Evolutionary conservation across 2,329 filamentous ascomycete species (phyloP), one percentile per base, ranked within the genome.

Genomic region (Penicillium sp.): DNA sequence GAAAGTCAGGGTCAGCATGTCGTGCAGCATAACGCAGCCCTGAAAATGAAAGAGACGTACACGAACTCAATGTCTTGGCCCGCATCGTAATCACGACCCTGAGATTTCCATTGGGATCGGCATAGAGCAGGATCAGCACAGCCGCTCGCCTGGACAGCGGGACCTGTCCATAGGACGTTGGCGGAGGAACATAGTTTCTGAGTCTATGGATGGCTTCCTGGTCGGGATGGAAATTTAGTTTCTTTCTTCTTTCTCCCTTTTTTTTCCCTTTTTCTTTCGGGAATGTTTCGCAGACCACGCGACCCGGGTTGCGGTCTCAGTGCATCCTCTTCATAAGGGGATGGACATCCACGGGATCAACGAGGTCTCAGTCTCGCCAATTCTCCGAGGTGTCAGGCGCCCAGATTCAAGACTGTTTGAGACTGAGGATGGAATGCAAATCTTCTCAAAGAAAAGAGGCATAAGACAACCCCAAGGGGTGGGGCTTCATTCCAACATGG

Each of bases 71-170:
- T 27, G 77, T 80, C 46, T 76, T 77, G 41, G 80, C 78, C 50
- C 82, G 75, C 66, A 84, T 82, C 3, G 82, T 85, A 45, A 85
- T 72, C 13, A 84, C 80, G 8, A 84, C 80, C 53, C 79, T 81
- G 51, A 97, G 74, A 58, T 95, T 87, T 35, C 92, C 92, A 54
- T 80, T 77, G 38, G 81, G 80, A 69, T 96, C 92, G 31, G 90
- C 89, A 67, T 93, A 96, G 1, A 97, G 79, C 45, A 97, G 79
- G 42, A 97, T 80, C 46, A 97, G 74, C 35, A 97, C 92, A 23
- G 92, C 91, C 12, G 92, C 92, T 57, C 90, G 83, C 54, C 88
- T 81, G 12, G 73, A 75, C 7, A 83, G 63, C 1, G 81, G 81
- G 37, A 81, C 76, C 43, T 74, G 72, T 55, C 75, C 71, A 69